Evolutionary conservation across 2,329 filamentous ascomycete genomes (phyloP).

Genomic region (Trichoderma atrobrunneum): DNA sequence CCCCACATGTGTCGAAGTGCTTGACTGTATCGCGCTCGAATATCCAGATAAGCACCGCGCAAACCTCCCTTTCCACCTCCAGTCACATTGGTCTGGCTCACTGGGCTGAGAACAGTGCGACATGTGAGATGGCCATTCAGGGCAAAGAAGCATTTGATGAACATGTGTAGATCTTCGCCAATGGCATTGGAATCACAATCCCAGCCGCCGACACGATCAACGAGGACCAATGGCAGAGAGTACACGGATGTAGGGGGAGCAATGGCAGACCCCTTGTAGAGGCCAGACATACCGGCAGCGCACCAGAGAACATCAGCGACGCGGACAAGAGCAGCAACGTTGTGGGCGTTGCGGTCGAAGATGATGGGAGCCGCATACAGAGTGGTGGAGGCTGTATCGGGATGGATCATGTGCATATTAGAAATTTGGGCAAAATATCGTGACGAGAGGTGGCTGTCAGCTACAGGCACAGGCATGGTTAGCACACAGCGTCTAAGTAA

Average conservation of each 20-base stretch:
- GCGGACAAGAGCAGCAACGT: conserved; percentile 64
- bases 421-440: conserved; percentile 66
- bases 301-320: conserved; percentile 72
- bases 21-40: conserved; percentile 67
- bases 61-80: conserved; percentile 55
- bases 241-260: conserved; percentile 73
- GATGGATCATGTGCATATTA: conserved; percentile 58
- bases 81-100: conserved; percentile 70
- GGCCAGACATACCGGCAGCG: conserved; percentile 66
- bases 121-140: conserved; percentile 66
- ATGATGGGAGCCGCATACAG: conserved; percentile 69
- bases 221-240: conserved; percentile 63
- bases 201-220: conserved; percentile 70
- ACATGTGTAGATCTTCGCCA: conserved; percentile 75
- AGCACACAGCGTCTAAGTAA: not conserved
- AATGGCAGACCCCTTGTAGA: conserved; percentile 61
- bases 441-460: conserved; percentile 67
- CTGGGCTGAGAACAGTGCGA: conserved; percentile 63
- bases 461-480: conserved; percentile 38
- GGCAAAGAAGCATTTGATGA: conserved; percentile 74
- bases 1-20: conserved; percentile 76
- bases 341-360: conserved; percentile 70
- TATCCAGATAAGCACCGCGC: conserved; percentile 53
- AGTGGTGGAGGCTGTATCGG: conserved; percentile 59
- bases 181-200: conserved; percentile 69